These are phyloP conservation scores for Lactifluus pinguis DNA, from an alignment of 768 basidiomycete species.

Conservation along the genomic window DNA sequence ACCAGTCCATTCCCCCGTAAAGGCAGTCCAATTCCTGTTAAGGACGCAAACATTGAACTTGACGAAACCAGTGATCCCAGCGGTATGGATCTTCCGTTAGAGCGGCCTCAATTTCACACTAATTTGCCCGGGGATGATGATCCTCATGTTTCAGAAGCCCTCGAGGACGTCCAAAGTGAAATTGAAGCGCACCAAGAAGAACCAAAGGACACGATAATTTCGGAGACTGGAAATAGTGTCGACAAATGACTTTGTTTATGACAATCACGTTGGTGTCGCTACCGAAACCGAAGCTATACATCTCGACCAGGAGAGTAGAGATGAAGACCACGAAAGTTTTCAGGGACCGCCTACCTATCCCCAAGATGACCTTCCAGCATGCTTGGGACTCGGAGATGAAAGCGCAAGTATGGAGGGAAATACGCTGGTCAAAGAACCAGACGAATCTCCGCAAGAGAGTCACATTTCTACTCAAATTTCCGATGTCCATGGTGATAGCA, in stretches of 20 bases:
- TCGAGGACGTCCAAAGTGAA: not conserved
- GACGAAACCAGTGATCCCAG: slow-evolving; percentile 18
- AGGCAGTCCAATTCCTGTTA: slow-evolving; percentile 21
- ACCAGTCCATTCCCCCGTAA: slow-evolving; percentile 53
- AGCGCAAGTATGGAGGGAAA: not conserved
- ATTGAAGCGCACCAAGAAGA: not conserved
- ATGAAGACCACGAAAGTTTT: not conserved
- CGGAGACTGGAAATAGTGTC: not conserved
- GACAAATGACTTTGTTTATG: not conserved
- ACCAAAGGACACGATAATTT: not conserved
- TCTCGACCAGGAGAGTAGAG: not conserved
- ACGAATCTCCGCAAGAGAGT: not conserved
- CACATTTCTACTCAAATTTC: not conserved
- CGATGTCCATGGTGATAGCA: not conserved
- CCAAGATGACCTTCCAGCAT: not conserved
- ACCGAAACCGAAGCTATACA: not conserved
- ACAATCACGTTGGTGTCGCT: not conserved
- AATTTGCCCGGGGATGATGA: not conserved
- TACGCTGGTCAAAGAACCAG: not conserved
- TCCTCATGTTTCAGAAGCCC: slow-evolving; percentile 1
- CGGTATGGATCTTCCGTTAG: not conserved
- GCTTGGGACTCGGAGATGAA: slow-evolving; percentile 4
- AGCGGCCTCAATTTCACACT: not conserved
- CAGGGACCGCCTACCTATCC: not conserved
- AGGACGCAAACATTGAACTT: slow-evolving; percentile 22